Base-by-base conservation (phyloP, 129 eudicot genomes). In the Flaveria bidentis region DNA sequence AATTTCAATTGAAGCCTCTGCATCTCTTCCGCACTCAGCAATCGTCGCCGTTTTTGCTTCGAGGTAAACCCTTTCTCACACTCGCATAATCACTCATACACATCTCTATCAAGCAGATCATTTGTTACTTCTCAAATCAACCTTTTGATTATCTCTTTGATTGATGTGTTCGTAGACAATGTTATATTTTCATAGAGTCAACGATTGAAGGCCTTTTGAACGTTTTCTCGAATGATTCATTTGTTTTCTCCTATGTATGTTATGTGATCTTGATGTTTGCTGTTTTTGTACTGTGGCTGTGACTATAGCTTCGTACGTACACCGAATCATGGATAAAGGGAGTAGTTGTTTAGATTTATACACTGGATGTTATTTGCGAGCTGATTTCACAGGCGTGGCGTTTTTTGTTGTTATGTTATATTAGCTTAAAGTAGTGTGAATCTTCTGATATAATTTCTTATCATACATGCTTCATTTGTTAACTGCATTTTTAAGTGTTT, bases 11-110 rank as follows among this genome's bases (percentile, higher is more conserved):
- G 4, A 36, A 57, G 50, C 17, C 76, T 58, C 70, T 56, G 76
- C 50, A 78, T 45, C 46, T 76, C 67, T 42, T 55, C 69, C 63
- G 45, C 71, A 28, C 76, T 57, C 82, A 69, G 82, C 81, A 77
- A 20, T 77, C 75, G 60, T 52, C 68, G 81, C 75, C 41, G 69
- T 78, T 52, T 66, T 20, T 20, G 65, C 82, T 56, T 39, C 58
- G n/a, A 78, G 82, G 82, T 78, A 78, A 36, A 78, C 76, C 76
- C 76, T 28, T 36, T 36, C 5, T 36, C 41, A 36, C 1, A 36
- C 41, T 36, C 41, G 41, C 6, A 4, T 36, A 36, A 5, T 36
- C 36, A 30, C 36, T 30, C 36, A 25, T 25, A 16, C 16, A 20
- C 73, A 76, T 7, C 67, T 17, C 41, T 30, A 52, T 0, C 52